Percentiles rank a stretch among this genome's conserved stretches.
phyloP scores from a whole-genome alignment of 2,329 filamentous ascomycete genomes.

The Spiromastix sp. region DNA sequence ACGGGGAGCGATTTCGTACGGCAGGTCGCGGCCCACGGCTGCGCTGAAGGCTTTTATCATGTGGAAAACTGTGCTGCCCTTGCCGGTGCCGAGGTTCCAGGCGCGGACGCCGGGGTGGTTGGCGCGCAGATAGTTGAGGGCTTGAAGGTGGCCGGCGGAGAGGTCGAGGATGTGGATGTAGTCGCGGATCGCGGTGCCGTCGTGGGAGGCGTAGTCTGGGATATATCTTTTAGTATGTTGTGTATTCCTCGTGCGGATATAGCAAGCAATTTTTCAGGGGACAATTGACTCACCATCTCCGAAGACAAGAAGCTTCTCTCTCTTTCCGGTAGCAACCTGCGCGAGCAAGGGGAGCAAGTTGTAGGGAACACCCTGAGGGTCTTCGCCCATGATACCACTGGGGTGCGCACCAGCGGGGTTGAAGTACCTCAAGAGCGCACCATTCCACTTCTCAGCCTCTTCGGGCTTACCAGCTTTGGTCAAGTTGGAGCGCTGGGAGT shows the following conservation, averaged over 20 bases:
- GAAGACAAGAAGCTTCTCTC: constrained; percentile 89
- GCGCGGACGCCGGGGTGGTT: constrained; percentile 81
- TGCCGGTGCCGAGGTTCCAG: constrained; percentile 94
- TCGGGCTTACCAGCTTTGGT: constrained; percentile 66
- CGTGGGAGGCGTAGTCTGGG: constrained; percentile 77
- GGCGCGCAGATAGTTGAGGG: constrained; percentile 79
- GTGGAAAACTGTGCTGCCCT: constrained; percentile 90
- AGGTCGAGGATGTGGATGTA: constrained; percentile 97
- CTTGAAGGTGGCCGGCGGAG: constrained; percentile 73
- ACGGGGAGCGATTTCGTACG: constrained; percentile 75
- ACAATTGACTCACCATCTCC: constrained; percentile 62
- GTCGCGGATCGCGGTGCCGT: constrained; percentile 90
- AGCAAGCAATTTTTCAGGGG: constrained; percentile 5
- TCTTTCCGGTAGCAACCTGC: constrained; percentile 89
- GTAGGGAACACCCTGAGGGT: constrained; percentile 89
- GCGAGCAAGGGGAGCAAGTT: constrained; percentile 90
- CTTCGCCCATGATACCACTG: constrained; percentile 94
- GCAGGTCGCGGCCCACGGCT: constrained; percentile 74
- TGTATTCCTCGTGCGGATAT: background rate
- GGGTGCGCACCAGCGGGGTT: constrained; percentile 94
- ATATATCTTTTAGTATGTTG: constrained; percentile 7
- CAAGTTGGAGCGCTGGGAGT: constrained; percentile 72
- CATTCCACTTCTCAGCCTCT: constrained; percentile 77
- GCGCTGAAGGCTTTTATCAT: constrained; percentile 91
- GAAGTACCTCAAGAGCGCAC: constrained; percentile 88